These are phyloP conservation scores for Rhodomyrtus psidioides DNA, from an alignment of 441 rosid species.

Conservation along the genomic window DNA sequence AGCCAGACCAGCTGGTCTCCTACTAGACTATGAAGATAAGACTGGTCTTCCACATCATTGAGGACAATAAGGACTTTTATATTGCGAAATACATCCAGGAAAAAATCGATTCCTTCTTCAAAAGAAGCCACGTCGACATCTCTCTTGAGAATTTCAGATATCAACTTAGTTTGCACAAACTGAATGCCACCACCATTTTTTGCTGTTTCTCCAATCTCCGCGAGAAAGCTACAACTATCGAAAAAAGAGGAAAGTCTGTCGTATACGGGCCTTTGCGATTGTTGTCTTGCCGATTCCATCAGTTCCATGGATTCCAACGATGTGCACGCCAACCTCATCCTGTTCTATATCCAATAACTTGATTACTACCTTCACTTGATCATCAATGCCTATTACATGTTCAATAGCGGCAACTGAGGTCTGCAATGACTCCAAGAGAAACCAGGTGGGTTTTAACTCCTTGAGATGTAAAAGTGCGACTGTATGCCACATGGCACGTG, in stretches of 20 bases:
- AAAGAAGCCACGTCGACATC: fast-evolving
- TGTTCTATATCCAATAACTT: background rate
- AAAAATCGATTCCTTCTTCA: background rate
- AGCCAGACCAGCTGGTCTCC: background rate
- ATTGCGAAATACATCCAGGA: background rate
- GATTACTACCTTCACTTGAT: background rate
- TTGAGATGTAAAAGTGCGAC: background rate
- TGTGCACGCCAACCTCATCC: fast-evolving
- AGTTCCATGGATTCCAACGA: background rate
- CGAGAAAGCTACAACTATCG: fast-evolving
- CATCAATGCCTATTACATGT: background rate
- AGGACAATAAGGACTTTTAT: background rate
- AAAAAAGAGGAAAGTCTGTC: background rate
- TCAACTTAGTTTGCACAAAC: background rate
- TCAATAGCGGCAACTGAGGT: background rate
- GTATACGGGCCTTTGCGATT: fast-evolving
- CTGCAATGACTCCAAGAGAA: background rate
- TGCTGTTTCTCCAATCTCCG: fast-evolving
- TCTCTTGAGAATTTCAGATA: background rate
- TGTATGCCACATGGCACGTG: too few species aligned
- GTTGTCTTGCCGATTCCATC: background rate
- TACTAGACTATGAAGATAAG: background rate
- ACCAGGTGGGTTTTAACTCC: background rate
- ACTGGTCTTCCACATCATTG: background rate
- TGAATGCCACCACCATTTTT: background rate